Base-by-base conservation (phyloP, 2,329 filamentous ascomycete genomes). In the Torrubiella hemipterigena region DNA sequence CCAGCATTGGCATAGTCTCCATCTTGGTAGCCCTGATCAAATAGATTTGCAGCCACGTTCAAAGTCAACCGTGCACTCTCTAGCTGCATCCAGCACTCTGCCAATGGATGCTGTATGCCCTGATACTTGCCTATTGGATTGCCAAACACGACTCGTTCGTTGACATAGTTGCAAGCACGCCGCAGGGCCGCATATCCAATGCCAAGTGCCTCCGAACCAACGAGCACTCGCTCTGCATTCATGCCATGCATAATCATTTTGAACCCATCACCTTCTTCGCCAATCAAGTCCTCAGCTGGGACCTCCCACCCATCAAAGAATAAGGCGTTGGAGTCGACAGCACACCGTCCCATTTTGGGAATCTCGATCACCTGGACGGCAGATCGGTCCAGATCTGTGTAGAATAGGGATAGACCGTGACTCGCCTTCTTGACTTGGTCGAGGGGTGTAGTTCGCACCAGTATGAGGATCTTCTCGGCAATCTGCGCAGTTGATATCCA, bases 401-500 rank as follows among this genome's bases (percentile, higher is more conserved):
- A 91, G 52, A 93, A 87, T 19, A 91, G 59, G 0, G 79, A 85
- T 0, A 93, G 61, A 0, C 79, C 82, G 49, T 87, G 73, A 11
- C 72, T 81, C 0, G 77, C 69, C 37, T 62, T 59, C 0, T 76
- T 73, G n/a, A n/a, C n/a, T 36, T 82, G 63, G 30, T 83, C 77
- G 0, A 79, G 42, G 0, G 79, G 69, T 0, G 74, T 83, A 0
- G 83, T 91, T 1, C 84, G 70, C 0, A 82, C 82, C 0, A 93
- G 66, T 0, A 93, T 63, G 4, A 91, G 77, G 82, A 93, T 91
- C 45, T 84, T 83, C 4, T 68, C 66, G 0, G 84, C 82, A 1
- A 89, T 79, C 49, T 91, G 82, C 0, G 83, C 84, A 31, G 74
- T 86, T 0, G 82, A 82, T 33, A 91, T 91, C 84, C 83, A 93